Evolutionary conservation across 495 filamentous ascomycete species (phyloP), one percentile per base, ranked within the genome.

Genomic region (Penicillium tannophilum): DNA sequence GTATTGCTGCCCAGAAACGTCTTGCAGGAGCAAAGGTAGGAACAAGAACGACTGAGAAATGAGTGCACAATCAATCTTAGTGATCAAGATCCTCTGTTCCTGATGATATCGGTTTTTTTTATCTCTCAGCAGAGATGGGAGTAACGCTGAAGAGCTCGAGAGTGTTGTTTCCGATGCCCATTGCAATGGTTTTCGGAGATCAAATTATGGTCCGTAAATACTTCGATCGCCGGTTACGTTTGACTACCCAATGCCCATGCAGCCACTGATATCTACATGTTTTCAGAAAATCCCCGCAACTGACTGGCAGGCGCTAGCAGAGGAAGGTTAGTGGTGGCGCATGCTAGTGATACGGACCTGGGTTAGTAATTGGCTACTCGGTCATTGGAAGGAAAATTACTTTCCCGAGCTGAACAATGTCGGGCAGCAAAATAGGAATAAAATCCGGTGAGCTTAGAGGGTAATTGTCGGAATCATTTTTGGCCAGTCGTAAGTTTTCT

Each of bases 1-100:
- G 50, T 2, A 52, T 36, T 6, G n/a, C 52, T 52, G 55, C 52
- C 11, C 35, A 58, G 24, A 23, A 63, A 17, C 14, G n/a, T 41
- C 39, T 41, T 17, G 14, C 16, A 41, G 39, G 39, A 17, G 9
- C 10, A 10, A 36, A 28, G 6, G 6, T 28, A 28, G 28, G 33
- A 36, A 8, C 33, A 9, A 7, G 33, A 12, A 17, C 6, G 10
- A n/a, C 35, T 16, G 35, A 39, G 35, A 39, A 39, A 39, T 39
- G 14, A 39, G 2, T 2, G 2, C 20, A 23, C 1, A 23, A 23
- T 23, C 20, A 23, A 1, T 23, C n/a, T n/a, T n/a, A n/a, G 6
- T 28, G 28, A 28, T 0, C 4, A 28, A 28, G 28, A 28, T 5
- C 28, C 1, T 28, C 28, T 6, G 26, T 28, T 28, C 26, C 26